phyloP scores from a whole-genome alignment of 345 rosid species.

The Camelina hispida region DNA sequence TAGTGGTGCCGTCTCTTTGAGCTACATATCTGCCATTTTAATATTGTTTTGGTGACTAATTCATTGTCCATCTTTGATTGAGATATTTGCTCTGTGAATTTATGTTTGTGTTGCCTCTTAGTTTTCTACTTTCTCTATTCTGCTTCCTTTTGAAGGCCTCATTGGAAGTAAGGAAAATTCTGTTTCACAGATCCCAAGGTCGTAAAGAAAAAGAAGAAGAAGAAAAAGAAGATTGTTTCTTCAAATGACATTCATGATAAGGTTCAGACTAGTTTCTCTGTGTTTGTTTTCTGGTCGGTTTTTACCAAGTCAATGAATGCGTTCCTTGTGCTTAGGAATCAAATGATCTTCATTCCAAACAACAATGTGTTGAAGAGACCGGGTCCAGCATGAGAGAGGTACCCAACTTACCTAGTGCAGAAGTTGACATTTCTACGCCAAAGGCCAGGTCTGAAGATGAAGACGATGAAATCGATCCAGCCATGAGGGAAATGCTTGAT shows the following conservation, averaged over 20 bases:
- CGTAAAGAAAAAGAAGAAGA: constrained; percentile 63
- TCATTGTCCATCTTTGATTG: constrained; percentile 24
- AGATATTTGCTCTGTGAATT: constrained; percentile 36
- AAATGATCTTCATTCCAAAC: constrained; percentile 44
- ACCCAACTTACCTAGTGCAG: constrained; percentile 48
- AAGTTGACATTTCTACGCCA: constrained; percentile 49
- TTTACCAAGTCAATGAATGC: constrained; percentile 31
- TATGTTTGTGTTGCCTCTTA: constrained; percentile 46
- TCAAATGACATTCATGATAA: constrained; percentile 46
- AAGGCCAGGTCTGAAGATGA: constrained; percentile 58
- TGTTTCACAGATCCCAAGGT: constrained; percentile 72
- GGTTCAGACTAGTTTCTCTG: constrained; percentile 47
- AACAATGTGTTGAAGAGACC: constrained; percentile 45
- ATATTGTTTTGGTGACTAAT: constrained; percentile 27
- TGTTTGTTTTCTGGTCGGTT: constrained; percentile 16
- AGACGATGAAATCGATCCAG: constrained; percentile 91
- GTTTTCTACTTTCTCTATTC: constrained; percentile 45
- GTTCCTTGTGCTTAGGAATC: constrained; percentile 52
- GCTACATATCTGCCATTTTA: neutral
- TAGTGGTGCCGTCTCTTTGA: too few species aligned
- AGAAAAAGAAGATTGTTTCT: constrained; percentile 54
- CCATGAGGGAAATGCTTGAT: constrained; percentile 77
- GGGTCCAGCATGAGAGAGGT: constrained; percentile 49
- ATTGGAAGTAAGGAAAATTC: constrained; percentile 42
- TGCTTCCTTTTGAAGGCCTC: constrained; percentile 51